Evolutionary conservation across 164 flowering plant species (phyloP).

Genomic region (Santalum album): DNA sequence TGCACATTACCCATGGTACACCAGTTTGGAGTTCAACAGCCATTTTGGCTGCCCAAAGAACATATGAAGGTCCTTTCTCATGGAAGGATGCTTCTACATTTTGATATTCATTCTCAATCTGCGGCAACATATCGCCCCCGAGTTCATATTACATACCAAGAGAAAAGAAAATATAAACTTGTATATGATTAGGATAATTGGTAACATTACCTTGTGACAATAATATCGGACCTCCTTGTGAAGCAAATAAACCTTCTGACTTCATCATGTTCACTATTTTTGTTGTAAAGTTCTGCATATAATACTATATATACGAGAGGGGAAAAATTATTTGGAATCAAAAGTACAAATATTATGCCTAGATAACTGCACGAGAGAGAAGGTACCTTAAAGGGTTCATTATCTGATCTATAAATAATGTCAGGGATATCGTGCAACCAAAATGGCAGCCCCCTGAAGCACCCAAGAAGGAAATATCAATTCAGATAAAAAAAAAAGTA

Average conservation of each 20-base stretch:
- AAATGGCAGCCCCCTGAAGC: slow-evolving; percentile 71
- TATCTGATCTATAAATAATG: slow-evolving; percentile 63
- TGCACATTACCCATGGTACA: slow-evolving; percentile 93
- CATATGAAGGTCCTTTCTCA: slow-evolving; percentile 48
- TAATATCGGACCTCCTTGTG: slow-evolving; percentile 97
- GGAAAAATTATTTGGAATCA: neutral
- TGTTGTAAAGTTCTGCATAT: slow-evolving; percentile 67
- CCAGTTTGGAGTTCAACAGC: slow-evolving; percentile 71
- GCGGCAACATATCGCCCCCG: neutral
- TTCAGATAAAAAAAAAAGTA: neutral
- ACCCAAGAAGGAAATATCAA: neutral
- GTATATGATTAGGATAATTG: neutral
- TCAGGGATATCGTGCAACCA: slow-evolving; percentile 81
- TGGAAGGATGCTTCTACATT: slow-evolving; percentile 41
- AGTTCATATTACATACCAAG: neutral
- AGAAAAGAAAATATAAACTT: no score
- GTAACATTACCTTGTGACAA: slow-evolving; percentile 60
- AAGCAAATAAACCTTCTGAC: slow-evolving; percentile 56
- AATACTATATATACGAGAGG: slow-evolving; percentile 27
- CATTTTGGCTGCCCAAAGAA: slow-evolving; percentile 74
- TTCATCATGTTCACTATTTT: slow-evolving; percentile 74
- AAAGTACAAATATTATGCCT: neutral
- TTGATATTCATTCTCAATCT: slow-evolving; percentile 85
- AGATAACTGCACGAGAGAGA: neutral
- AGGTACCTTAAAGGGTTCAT: slow-evolving; percentile 74